Evolutionary conservation across 768 basidiomycete genomes (phyloP), one percentile per base, ranked within the genome.

Genomic region (Termitomyces sp.): DNA sequence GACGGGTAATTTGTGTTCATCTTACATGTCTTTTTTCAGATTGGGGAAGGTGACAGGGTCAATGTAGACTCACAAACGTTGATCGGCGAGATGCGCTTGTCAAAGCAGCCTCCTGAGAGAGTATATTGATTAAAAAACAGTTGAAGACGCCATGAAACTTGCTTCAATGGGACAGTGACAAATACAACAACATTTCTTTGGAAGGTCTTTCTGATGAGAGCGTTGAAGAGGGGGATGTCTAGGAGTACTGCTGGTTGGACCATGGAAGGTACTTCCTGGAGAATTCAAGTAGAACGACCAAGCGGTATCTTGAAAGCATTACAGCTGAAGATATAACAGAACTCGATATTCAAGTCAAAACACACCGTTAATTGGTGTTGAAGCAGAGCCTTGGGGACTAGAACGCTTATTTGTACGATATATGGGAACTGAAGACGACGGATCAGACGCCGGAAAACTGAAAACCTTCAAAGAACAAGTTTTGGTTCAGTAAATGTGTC

Each of bases 361-460:
- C 48, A 14, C 6, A 50, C 48, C 24, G 17, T 28, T 3, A 0
- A 50, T 38, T 19, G 37, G 11, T n/a, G 37, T 50, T 6, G 37
- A 28, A 12, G 37, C 37, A 1, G 48, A 50, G 17, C 5, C n/a
- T 5, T 28, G 24, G 3, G 24, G 0, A 28, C n/a, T 38, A 50
- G 26, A 26, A 6, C 48, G 47, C 19, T 26, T 1, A 22, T 46
- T 60, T 5, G 41, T 60, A 8, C 46, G 53, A 46, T 55, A 55
- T 11, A 42, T 22, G 0, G 53, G 53, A 38, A 51, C 44, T 0
- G 55, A 38, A 40, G 22, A 45, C 12, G 34, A 30, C 1, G 56
- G 52, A 40, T 53, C 45, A 14, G 56, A 57, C 12, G 19, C 22
- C 14, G 59, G 59, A 30, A 60, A 60, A n/a, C 37, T 51, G n/a